Evolutionary conservation across 768 basidiomycete genomes (phyloP).

Genomic region (Nevesoporus exiguus): DNA sequence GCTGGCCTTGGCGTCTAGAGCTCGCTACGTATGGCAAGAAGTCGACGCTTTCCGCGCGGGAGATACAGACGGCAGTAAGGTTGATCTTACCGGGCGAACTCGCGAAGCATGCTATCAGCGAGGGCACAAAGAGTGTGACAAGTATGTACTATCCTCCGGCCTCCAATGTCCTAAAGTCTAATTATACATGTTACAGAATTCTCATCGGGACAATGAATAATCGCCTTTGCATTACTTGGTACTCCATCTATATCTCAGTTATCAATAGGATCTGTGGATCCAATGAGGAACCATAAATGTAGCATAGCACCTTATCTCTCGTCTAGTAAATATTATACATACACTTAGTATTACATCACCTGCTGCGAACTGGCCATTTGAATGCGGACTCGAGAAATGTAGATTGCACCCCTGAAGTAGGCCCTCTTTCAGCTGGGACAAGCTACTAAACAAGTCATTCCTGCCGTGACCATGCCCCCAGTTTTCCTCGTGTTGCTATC

Average conservation of each 20-base stretch:
- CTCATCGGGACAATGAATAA: conserved; percentile 20
- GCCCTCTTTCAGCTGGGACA: no score
- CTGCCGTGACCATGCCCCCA: no score
- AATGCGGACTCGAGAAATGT: no score
- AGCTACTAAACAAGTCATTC: no score
- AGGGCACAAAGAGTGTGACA: conserved; percentile 66
- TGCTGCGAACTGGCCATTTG: no score
- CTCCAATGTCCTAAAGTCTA: neutral
- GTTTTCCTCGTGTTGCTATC: no score
- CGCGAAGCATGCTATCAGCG: conserved; percentile 73
- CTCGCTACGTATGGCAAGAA: conserved; percentile 70
- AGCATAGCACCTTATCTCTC: conserved; percentile 21
- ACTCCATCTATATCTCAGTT: neutral
- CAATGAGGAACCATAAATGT: conserved; percentile 8
- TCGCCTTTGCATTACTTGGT: neutral
- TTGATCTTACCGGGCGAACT: conserved; percentile 70
- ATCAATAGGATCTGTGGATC: neutral
- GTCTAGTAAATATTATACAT: conserved; percentile 14
- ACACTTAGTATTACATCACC: neutral
- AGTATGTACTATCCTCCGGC: conserved; percentile 18
- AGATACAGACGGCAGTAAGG: conserved; percentile 68
- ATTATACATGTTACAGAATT: conserved; percentile 20
- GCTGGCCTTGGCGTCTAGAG: conserved; percentile 31
- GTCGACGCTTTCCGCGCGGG: conserved; percentile 70
- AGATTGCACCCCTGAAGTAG: no score